phyloP scores from a whole-genome alignment of 768 basidiomycete species.

The Mycena haematopus region DNA sequence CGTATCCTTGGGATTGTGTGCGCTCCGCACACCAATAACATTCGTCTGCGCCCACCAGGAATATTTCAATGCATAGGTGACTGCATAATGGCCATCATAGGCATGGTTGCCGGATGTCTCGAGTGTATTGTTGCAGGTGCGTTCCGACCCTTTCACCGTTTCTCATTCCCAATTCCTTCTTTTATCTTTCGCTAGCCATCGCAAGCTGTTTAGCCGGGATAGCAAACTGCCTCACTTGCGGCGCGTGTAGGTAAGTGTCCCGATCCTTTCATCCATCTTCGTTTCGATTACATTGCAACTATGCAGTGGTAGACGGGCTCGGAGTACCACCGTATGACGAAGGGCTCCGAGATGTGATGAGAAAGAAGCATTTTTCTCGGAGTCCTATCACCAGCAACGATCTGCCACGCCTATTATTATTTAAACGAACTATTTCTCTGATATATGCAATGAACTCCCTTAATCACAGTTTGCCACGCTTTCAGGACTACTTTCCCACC shows the following conservation, averaged over 20 bases:
- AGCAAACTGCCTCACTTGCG: slow-evolving; percentile 52
- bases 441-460: too few species aligned
- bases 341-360: too few species aligned
- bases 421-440: too few species aligned
- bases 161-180: neutral
- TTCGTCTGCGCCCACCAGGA: slow-evolving; percentile 32
- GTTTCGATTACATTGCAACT: neutral
- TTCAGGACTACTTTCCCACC: too few species aligned
- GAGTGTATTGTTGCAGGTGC: slow-evolving; percentile 55
- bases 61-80: slow-evolving; percentile 53
- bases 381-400: too few species aligned
- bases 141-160: slow-evolving; percentile 11
- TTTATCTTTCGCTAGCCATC: slow-evolving; percentile 49
- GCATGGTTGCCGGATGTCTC: slow-evolving; percentile 47
- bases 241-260: slow-evolving; percentile 43
- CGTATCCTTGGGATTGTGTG: neutral
- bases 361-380: too few species aligned
- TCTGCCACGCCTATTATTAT: too few species aligned
- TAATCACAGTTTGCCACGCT: too few species aligned
- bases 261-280: neutral
- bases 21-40: neutral
- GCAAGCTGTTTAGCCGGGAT: slow-evolving; percentile 47
- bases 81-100: slow-evolving; percentile 46
- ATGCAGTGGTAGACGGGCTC: neutral
- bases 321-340: too few species aligned